Conservation (phyloP, 345 rosid species). For the Orychophragmus violaceus region DNA sequence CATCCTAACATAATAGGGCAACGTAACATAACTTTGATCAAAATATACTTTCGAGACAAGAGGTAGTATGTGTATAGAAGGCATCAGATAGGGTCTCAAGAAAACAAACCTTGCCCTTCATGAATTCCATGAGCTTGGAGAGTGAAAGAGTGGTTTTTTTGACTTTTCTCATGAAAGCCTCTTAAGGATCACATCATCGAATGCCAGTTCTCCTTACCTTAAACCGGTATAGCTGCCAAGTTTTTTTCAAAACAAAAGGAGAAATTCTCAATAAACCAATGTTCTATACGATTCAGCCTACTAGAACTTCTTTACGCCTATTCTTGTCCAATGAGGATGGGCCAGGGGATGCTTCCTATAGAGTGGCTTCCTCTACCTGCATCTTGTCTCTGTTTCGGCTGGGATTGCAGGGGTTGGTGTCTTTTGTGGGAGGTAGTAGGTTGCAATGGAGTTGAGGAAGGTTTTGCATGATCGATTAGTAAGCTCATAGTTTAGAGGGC, state of each 20-base stretch:
- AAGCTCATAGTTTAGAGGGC: too few species aligned
- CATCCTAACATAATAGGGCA: conserved; percentile 7
- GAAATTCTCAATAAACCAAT: background rate
- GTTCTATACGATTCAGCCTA: background rate
- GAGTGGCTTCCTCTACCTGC: too few species aligned
- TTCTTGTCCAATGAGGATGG: too few species aligned
- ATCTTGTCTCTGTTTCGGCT: too few species aligned
- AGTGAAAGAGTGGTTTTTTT: conserved; percentile 84
- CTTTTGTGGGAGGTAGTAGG: too few species aligned
- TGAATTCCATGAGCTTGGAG: conserved; percentile 52
- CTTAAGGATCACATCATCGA: conserved; percentile 85
- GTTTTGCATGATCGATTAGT: too few species aligned
- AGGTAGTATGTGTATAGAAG: too few species aligned
- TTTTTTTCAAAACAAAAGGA: background rate
- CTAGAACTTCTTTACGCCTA: too few species aligned
- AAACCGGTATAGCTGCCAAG: conserved; percentile 62
- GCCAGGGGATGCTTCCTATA: too few species aligned
- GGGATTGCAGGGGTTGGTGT: too few species aligned
- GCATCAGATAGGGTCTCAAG: background rate
- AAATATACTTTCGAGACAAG: too few species aligned
- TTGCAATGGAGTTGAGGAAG: too few species aligned
- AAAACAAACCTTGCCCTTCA: conserved; percentile 57
- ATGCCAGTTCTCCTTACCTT: conserved; percentile 77
- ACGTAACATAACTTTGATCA: background rate
- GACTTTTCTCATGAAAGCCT: conserved; percentile 86